Evolutionary conservation across 1,284 basidiomycete genomes (phyloP).

Genomic region (Rhodotorula sp.): DNA sequence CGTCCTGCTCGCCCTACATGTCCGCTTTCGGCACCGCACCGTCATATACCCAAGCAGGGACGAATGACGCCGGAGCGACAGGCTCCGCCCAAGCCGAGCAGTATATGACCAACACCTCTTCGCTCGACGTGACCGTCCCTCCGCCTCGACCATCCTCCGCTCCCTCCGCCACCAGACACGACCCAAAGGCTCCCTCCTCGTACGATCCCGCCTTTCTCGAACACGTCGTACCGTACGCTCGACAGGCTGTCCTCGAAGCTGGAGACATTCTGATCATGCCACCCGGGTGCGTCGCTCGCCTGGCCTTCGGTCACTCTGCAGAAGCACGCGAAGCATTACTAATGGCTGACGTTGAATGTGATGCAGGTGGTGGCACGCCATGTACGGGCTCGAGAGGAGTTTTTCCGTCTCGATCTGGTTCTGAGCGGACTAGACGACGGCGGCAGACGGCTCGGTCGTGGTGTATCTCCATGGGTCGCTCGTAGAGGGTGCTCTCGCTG

Average conservation of each 20-base stretch:
- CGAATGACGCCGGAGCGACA: no score
- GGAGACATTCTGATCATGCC: conserved; percentile 86
- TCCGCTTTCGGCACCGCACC: conserved; percentile 56
- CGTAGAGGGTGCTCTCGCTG: no score
- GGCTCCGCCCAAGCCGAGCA: neutral
- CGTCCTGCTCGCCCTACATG: conserved; percentile 59
- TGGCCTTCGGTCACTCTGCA: neutral
- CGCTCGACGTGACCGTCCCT: conserved; percentile 60
- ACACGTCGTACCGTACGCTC: conserved; percentile 63
- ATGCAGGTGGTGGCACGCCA: conserved; percentile 45
- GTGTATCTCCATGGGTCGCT: no score
- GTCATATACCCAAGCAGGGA: no score
- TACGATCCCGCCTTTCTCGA: conserved; percentile 41
- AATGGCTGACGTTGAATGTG: neutral
- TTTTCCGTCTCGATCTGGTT: conserved; percentile 47
- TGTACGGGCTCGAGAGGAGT: conserved; percentile 42
- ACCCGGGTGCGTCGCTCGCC: conserved; percentile 57
- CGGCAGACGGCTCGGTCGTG: no score
- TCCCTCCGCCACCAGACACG: neutral
- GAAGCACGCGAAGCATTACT: neutral
- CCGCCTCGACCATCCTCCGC: conserved; percentile 14
- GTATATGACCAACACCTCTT: conserved; percentile 52
- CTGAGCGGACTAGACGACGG: conserved; percentile 6
- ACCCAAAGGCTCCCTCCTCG: no score
- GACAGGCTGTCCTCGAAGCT: conserved; percentile 64